phyloP scores from a whole-genome alignment of 495 filamentous ascomycete species.

The Penicillium macrosclerotiorum region DNA sequence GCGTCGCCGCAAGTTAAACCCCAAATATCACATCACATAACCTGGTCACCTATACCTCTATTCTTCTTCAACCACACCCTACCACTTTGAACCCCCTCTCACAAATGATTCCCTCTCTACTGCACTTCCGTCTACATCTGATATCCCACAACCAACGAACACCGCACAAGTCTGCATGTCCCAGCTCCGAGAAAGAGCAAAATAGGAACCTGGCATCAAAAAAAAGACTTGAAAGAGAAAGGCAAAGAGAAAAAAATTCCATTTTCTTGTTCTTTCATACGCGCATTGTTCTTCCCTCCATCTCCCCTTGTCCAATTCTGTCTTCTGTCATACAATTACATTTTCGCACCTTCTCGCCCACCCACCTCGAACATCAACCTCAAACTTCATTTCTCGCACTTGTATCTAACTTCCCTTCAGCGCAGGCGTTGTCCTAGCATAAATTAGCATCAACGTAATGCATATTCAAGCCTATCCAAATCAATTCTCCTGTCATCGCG shows the following conservation, averaged over 20 bases:
- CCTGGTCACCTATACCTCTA: too few species aligned
- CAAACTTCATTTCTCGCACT: slow-evolving; percentile 10
- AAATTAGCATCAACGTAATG: slow-evolving; percentile 32
- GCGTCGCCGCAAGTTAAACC: too few species aligned
- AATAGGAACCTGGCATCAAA: too few species aligned
- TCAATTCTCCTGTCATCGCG: neutral
- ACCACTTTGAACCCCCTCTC: neutral
- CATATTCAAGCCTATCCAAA: slow-evolving; percentile 14
- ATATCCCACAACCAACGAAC: neutral
- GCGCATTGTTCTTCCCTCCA: neutral
- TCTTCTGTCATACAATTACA: slow-evolving; percentile 4
- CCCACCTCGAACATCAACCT: too few species aligned
- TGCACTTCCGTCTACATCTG: neutral
- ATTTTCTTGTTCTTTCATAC: neutral
- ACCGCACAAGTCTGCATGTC: neutral
- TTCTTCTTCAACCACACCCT: neutral
- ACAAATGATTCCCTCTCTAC: neutral
- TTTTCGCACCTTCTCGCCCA: neutral
- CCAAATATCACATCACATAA: too few species aligned
- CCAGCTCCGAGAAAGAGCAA: neutral
- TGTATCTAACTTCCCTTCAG: slow-evolving; percentile 34
- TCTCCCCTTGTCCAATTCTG: slow-evolving; percentile 14
- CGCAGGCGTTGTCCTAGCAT: slow-evolving; percentile 34
- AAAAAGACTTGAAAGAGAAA: neutral
- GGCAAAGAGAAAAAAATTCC: neutral